Conservation (phyloP, 2,329 filamentous ascomycete genomes). For the Pyricularia sp. region DNA sequence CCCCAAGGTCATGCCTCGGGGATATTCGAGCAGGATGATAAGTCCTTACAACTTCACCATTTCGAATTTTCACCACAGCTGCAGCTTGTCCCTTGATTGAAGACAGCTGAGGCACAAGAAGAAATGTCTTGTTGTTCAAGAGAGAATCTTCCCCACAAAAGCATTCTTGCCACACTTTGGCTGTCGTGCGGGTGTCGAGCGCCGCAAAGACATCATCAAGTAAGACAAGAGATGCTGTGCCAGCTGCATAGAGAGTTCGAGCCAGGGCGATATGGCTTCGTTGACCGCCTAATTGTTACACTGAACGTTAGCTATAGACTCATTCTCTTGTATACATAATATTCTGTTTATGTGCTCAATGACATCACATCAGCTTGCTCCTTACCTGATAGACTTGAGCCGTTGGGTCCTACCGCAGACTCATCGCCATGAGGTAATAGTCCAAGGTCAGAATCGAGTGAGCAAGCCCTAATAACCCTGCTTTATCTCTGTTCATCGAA, state of each 20-base stretch:
- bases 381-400: conserved; percentile 13
- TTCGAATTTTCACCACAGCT: conserved; percentile 34
- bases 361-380: neutral
- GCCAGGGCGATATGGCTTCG: conserved; percentile 32
- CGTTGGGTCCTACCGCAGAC: conserved; percentile 14
- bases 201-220: conserved; percentile 53
- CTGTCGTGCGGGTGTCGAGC: conserved; percentile 48
- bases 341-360: neutral
- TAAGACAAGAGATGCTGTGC: conserved; percentile 39
- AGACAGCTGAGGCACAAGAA: conserved; percentile 47
- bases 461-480: conserved; percentile 16
- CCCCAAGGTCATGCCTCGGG: neutral
- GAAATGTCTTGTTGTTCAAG: conserved; percentile 41
- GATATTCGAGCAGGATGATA: neutral
- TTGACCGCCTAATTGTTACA: conserved; percentile 11
- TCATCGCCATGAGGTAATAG: conserved; percentile 13
- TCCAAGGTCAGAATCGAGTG: conserved; percentile 16
- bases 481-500: conserved; percentile 20
- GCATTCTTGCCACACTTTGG: conserved; percentile 44
- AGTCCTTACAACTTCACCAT: conserved; percentile 18
- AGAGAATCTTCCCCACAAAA: conserved; percentile 41
- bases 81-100: conserved; percentile 44
- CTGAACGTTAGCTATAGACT: neutral
- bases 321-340: neutral
- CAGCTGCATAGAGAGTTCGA: conserved; percentile 42